Base-by-base conservation (phyloP, 2,329 filamentous ascomycete genomes). In the Chaetomium olivaceum region DNA sequence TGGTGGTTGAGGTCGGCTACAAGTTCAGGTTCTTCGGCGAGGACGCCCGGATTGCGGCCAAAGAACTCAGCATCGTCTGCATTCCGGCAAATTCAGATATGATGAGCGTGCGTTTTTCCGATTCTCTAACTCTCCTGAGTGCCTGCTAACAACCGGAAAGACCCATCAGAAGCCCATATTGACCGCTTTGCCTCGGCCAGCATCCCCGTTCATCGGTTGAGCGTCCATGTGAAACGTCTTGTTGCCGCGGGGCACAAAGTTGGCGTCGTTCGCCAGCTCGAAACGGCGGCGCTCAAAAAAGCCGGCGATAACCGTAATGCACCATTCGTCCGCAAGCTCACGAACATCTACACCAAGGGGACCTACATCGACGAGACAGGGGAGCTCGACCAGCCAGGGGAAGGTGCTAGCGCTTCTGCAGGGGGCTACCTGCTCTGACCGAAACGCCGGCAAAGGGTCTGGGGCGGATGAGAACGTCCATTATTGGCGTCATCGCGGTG, bases 21-120 rank as follows among this genome's bases (percentile, higher is more conserved):
- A 99, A 99, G 76, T 99, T 96, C 79, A 89, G 91, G 39, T 97
- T 99, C 80, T 97, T 97, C 74, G 95, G 95, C 12, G 94, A 98
- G 73, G 95, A 99, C 80, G 95, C 95, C 9, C 87, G 93, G 61
- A 86, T 88, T 62, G 95, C 94, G 4, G 91, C 93, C 14, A 96
- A 94, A 76, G 92, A 94, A 76, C 82, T 99, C 58, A 91, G 92
- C 66, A 97, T 99, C 71, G 91, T 99, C 48, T 99, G 95, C 76
- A 97, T 99, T 72, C 94, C 0, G 95, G 95, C 43, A 98, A 97
- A 75, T 88, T 94, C 77, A 86, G 94, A 74, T 99, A 93, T 74
- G 94, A 99, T 75, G 94, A 98, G 75, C 92, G 86, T 89, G 78
- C 21, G 66, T 50, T 85, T 80, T 8, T 0, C 19, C 43, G 7